Evolutionary conservation across 75 land plant species (phyloP).

Genomic region (Pinus taeda): DNA sequence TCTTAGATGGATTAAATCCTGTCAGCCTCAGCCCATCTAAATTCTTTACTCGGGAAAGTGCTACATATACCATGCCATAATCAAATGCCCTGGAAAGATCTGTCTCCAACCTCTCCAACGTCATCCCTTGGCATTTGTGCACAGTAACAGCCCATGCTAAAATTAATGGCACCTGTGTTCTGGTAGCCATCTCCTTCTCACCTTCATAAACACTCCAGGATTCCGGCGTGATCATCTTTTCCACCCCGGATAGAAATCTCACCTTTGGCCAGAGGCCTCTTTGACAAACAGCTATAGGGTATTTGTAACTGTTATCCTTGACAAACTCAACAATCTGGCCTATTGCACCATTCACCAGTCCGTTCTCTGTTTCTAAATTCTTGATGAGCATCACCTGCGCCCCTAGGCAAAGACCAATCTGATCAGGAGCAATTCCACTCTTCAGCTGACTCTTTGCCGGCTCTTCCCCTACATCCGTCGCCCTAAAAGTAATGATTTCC

Average conservation of each 20-base stretch:
- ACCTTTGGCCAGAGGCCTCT: constrained; percentile 48
- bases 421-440: constrained; percentile 39
- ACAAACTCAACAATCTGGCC: constrained; percentile 54
- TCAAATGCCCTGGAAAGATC: constrained; percentile 66
- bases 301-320: background rate
- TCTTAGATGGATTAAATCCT: constrained; percentile 58
- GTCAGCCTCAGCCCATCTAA: constrained; percentile 58
- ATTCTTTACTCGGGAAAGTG: constrained; percentile 64
- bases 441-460: constrained; percentile 38
- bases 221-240: constrained; percentile 44
- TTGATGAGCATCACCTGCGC: constrained; percentile 77
- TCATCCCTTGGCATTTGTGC: constrained; percentile 92
- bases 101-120: constrained; percentile 56
- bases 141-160: constrained; percentile 82
- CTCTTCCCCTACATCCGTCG: constrained; percentile 44
- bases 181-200: constrained; percentile 38
- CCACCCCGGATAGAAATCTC: constrained; percentile 44
- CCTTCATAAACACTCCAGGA: constrained; percentile 61
- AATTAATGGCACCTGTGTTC: constrained; percentile 64
- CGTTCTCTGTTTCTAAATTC: constrained; percentile 35
- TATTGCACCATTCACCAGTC: constrained; percentile 74
- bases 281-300: background rate
- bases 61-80: constrained; percentile 84
- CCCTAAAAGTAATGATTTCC: constrained; percentile 26
- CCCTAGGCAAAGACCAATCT: constrained; percentile 49